Evolutionary conservation across 2,329 filamentous ascomycete species (phyloP).

Genomic region (Colletotrichum caudatum): DNA sequence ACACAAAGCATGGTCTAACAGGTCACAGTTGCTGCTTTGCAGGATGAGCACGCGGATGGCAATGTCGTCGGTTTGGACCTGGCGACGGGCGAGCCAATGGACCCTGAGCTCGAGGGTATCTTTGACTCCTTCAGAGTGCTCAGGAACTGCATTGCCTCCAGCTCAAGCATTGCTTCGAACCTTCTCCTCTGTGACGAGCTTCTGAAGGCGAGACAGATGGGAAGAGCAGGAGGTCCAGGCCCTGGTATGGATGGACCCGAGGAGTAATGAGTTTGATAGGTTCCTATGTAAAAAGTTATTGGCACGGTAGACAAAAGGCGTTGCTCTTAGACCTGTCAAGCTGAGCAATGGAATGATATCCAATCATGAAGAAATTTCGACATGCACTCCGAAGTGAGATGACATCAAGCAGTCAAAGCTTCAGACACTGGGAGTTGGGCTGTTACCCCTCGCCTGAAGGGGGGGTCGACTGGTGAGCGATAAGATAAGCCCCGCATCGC

Average conservation of each 20-base stretch:
- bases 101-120: slow-evolving; percentile 90
- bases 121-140: slow-evolving; percentile 97
- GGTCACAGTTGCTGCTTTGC: slow-evolving; percentile 79
- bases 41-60: slow-evolving; percentile 87
- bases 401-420: not conserved
- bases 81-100: slow-evolving; percentile 91
- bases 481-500: slow-evolving; percentile 49
- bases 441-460: slow-evolving; percentile 20
- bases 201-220: slow-evolving; percentile 98
- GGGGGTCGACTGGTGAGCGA: slow-evolving; percentile 25
- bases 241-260: slow-evolving; percentile 73
- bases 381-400: not conserved
- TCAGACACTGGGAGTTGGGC: not conserved
- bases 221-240: slow-evolving; percentile 70
- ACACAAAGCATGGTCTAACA: not conserved
- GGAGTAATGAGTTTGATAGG: slow-evolving; percentile 52
- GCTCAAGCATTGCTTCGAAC: slow-evolving; percentile 95
- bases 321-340: slow-evolving; percentile 42
- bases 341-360: slow-evolving; percentile 42
- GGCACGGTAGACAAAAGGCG: slow-evolving; percentile 55
- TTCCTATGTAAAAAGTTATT: slow-evolving; percentile 56
- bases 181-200: slow-evolving; percentile 95
- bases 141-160: slow-evolving; percentile 92
- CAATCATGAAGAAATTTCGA: slow-evolving; percentile 19
- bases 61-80: slow-evolving; percentile 90